Conservation (phyloP, 2,329 filamentous ascomycete species). For the Penicillium sp. region DNA sequence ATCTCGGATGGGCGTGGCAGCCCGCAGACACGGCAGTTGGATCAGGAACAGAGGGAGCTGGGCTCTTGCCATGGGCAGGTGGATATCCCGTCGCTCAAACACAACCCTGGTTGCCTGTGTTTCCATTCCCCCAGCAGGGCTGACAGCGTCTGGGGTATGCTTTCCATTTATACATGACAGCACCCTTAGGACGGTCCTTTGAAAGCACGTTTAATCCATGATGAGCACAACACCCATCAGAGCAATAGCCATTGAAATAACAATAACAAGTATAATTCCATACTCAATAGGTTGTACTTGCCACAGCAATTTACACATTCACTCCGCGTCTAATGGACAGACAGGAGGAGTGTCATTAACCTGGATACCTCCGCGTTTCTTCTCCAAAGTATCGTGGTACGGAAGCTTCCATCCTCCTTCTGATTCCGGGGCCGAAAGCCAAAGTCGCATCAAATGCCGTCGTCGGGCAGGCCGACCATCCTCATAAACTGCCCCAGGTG, state of each 20-base stretch:
- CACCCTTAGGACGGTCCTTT: too few relatives aligned
- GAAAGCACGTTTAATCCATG: too few relatives aligned
- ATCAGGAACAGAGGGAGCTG: slow-evolving; percentile 20
- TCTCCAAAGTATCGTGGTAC: slow-evolving; percentile 24
- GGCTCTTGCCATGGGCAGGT: slow-evolving; percentile 22
- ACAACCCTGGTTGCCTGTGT: slow-evolving; percentile 21
- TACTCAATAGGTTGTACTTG: not conserved
- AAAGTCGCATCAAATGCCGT: slow-evolving; percentile 29
- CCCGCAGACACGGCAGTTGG: slow-evolving; percentile 23
- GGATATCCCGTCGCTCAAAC: slow-evolving; percentile 15
- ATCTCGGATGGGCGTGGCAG: slow-evolving; percentile 25
- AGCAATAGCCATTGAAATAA: too few relatives aligned
- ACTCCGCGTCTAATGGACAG: slow-evolving; percentile 28
- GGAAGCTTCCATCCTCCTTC: slow-evolving; percentile 30
- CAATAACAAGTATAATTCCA: not conserved
- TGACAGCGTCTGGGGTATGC: not conserved
- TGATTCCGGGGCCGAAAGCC: slow-evolving; percentile 24
- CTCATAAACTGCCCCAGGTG: slow-evolving; percentile 22
- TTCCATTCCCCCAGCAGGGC: slow-evolving; percentile 20
- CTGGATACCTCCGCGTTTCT: slow-evolving; percentile 30
- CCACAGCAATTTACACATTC: not conserved
- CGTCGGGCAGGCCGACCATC: slow-evolving; percentile 18
- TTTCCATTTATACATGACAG: too few relatives aligned
- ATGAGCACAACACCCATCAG: too few relatives aligned
- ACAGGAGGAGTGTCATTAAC: slow-evolving; percentile 25